phyloP scores from a whole-genome alignment of 345 rosid species.

The Populus simonii region DNA sequence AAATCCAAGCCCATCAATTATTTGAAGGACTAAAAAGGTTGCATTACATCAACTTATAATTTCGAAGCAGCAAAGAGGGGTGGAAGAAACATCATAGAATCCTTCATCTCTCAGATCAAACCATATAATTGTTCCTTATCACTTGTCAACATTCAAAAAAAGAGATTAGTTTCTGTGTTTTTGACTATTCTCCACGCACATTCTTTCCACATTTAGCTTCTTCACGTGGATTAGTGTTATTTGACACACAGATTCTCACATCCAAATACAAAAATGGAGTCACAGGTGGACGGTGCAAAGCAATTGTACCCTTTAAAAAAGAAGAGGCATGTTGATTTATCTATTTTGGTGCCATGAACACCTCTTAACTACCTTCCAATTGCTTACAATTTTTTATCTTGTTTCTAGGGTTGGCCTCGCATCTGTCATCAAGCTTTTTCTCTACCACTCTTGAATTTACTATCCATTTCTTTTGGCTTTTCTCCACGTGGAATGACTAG shows the following conservation, averaged over 20 bases:
- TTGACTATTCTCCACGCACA: background rate
- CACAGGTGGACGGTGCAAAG: constrained; percentile 28
- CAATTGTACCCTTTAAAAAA: constrained; percentile 1
- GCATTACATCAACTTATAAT: too few relatives aligned
- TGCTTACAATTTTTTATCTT: constrained; percentile 2
- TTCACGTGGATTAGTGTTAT: constrained; percentile 13
- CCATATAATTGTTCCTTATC: background rate
- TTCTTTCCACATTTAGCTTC: constrained; percentile 11
- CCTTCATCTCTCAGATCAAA: background rate
- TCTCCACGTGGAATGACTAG: constrained; percentile 15
- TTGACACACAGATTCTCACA: constrained; percentile 27
- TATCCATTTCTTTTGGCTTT: background rate
- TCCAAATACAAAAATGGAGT: background rate
- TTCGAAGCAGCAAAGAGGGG: background rate
- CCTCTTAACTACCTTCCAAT: constrained; percentile 17
- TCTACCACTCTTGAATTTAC: background rate
- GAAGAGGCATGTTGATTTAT: background rate
- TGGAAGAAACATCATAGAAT: background rate
- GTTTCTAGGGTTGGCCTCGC: constrained; percentile 6
- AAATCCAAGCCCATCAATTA: background rate
- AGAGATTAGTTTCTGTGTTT: background rate
- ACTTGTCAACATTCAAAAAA: too few relatives aligned
- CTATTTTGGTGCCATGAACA: constrained; percentile 5
- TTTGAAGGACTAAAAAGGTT: background rate
- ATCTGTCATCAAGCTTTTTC: background rate